Percentiles rank a stretch among this genome's conserved stretches.
These are phyloP conservation scores for Tetrapisispora nanseiensis DNA, from an alignment of 805 yeast genomes.

Conservation along the genomic window DNA sequence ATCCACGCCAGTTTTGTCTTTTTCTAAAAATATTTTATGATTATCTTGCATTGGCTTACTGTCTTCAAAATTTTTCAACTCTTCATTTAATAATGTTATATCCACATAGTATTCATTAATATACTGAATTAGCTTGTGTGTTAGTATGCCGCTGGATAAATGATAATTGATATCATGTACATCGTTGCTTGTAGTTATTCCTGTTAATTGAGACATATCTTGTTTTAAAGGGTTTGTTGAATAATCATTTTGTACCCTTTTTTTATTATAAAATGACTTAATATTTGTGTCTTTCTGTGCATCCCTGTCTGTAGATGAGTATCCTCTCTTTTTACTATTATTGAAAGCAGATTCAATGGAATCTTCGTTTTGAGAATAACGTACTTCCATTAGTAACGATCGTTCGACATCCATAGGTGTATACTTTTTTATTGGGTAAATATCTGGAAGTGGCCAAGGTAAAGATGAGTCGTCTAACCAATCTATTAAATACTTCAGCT, in stretches of 20 bases:
- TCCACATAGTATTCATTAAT: conserved; percentile 40
- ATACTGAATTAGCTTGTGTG: conserved; percentile 54
- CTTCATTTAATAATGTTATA: conserved; percentile 36
- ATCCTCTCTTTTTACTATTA: conserved; percentile 5
- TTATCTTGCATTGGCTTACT: conserved; percentile 34
- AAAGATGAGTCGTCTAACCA: conserved; percentile 44
- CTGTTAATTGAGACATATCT: conserved; percentile 39
- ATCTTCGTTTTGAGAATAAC: conserved; percentile 37
- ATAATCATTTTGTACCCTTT: conserved; percentile 57
- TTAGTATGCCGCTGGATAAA: conserved; percentile 35
- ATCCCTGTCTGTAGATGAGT: conserved; percentile 3
- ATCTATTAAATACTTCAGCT: conserved; percentile 48
- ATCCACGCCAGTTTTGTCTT: conserved; percentile 37
- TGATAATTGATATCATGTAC: conserved; percentile 30
- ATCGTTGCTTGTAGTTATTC: conserved; percentile 36
- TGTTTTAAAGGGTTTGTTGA: conserved; percentile 58
- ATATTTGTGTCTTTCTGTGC: conserved; percentile 6
- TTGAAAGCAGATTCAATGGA: conserved; percentile 34
- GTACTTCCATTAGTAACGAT: conserved; percentile 65
- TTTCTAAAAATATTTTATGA: conserved; percentile 34
- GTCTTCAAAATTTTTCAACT: conserved; percentile 37
- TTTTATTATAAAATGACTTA: conserved; percentile 43
- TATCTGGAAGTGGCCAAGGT: conserved; percentile 74
- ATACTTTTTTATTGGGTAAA: conserved; percentile 52
- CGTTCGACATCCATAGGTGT: conserved; percentile 69